Percentiles rank a stretch among this genome's conserved stretches.
Evolutionary conservation across 371 early-diverging fungal genomes (phyloP).

Genomic region (Syncephalastrum contaminatum): DNA sequence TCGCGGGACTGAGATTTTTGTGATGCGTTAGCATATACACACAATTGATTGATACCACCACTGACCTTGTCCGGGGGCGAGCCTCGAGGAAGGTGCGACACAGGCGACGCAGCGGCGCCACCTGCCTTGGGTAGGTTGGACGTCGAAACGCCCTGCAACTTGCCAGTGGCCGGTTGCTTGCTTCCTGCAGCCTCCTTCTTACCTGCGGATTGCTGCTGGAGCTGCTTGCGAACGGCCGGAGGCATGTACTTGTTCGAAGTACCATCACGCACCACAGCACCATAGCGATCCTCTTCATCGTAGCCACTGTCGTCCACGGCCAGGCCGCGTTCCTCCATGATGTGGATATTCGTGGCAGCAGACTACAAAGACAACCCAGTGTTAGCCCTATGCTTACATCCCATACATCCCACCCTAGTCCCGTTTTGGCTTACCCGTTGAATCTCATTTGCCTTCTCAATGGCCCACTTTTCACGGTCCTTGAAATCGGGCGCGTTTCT

Average conservation of each 20-base stretch:
- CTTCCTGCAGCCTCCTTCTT: constrained; percentile 19
- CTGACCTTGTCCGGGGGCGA: constrained; percentile 15
- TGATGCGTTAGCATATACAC: no score
- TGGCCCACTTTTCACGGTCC: constrained; percentile 73
- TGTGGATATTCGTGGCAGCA: constrained; percentile 78
- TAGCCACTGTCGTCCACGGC: constrained; percentile 63
- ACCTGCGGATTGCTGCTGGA: constrained; percentile 8
- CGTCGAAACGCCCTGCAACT: constrained; percentile 36
- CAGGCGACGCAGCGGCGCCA: constrained; percentile 30
- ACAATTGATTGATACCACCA: not conserved
- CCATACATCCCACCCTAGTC: not conserved
- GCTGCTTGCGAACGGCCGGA: constrained; percentile 72
- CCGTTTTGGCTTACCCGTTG: constrained; percentile 46
- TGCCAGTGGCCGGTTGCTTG: constrained; percentile 13
- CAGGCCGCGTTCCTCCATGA: constrained; percentile 92
- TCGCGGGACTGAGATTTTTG: constrained; percentile 16
- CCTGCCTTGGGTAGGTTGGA: constrained; percentile 27
- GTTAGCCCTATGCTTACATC: not conserved
- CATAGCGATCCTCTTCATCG: constrained; percentile 90
- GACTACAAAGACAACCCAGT: constrained; percentile 31
- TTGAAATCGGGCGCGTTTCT: constrained; percentile 83
- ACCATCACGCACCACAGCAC: constrained; percentile 70
- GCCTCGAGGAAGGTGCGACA: constrained; percentile 17
- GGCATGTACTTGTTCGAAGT: constrained; percentile 78
- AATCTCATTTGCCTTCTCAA: constrained; percentile 90